Base-by-base conservation (phyloP, 192 early-diverging fungal species). In the Phycomyces blakesleeanus region DNA sequence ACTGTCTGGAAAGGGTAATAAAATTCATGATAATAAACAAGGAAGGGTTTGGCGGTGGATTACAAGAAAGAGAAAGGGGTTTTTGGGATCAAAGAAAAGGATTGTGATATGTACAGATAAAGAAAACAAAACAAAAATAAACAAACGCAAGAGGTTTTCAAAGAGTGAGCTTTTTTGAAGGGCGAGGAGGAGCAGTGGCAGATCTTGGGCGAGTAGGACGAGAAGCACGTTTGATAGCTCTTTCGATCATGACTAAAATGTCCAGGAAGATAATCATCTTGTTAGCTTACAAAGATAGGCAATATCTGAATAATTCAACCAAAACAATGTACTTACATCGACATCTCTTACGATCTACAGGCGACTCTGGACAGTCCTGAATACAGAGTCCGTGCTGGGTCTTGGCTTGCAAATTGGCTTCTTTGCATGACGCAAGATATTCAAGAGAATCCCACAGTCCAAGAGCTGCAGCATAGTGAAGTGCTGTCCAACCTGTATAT, bases 391-490 rank as follows among this genome's bases (percentile, higher is more conserved):
- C 59, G 40, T 61, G 52, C 26, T 50, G 34, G 18, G 58, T 61
- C 41, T 53, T 39, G 49, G 59, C 51, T 38, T 61, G 24, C 10
- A 68, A 27, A 39, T 68, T 55, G 29, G 51, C 51, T 20, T 55
- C 51, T 18, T 52, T 22, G 11, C 54, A 42, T 42, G 59, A 56
- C 2, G 59, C 51, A 7, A 68, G 42, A 18, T 55, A 60, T 25
- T 68, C 51, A 21, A 68, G 44, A 50, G 59, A 60, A 24, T 41
- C 21, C 66, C 66, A 68, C 47, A 57, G 24, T 14, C 53, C 53
- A 25, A 68, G 42, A 37, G 59, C 66, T 22, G 66, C 66, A 38
- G 66, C 53, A 56, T 68, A 68, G 37, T 68, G 66, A 20, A 68
- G 44, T 44, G 51, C 59, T n/a, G 66, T 61, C 66, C 66, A 68